These are phyloP conservation scores for Pestalotiopsis sp. DNA, from an alignment of 2,329 filamentous ascomycete genomes.

Conservation along the genomic window DNA sequence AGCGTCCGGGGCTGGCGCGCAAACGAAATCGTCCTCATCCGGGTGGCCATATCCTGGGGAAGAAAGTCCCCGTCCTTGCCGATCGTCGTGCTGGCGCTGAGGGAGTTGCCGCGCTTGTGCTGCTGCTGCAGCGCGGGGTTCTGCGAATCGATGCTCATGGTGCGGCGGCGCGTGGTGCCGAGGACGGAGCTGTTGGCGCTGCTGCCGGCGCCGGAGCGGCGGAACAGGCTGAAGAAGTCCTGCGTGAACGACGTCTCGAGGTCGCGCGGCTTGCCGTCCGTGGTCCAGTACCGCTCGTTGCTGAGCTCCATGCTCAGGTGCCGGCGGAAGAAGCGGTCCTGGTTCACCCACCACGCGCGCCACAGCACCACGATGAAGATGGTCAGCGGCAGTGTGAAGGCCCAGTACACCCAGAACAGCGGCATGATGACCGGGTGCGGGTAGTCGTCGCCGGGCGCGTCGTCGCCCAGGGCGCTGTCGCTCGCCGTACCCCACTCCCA, in stretches of 20 bases:
- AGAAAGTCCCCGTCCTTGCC: conserved; percentile 16
- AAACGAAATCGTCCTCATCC: conserved; percentile 22
- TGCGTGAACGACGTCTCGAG: conserved; percentile 43
- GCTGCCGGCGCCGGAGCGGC: conserved; percentile 22
- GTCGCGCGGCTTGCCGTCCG: conserved; percentile 41
- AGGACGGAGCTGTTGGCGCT: conserved; percentile 25
- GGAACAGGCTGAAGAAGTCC: conserved; percentile 41
- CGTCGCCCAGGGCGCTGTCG: conserved; percentile 33
- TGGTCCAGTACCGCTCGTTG: conserved; percentile 49
- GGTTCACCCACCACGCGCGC: conserved; percentile 50
- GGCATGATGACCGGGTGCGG: conserved; percentile 36
- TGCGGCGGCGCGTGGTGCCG: conserved; percentile 15
- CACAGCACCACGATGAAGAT: conserved; percentile 41
- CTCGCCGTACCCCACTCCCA: conserved; percentile 33
- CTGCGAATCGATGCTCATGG: conserved; percentile 5
- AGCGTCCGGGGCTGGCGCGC: conserved; percentile 1
- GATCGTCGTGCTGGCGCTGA: conserved; percentile 15
- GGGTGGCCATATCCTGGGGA: conserved; percentile 12
- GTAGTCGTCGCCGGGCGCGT: conserved; percentile 26
- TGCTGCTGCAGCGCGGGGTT: conserved; percentile 11
- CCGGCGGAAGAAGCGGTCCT: conserved; percentile 47
- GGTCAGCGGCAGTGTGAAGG: conserved; percentile 44
- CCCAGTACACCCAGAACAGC: conserved; percentile 50
- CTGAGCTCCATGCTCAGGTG: conserved; percentile 48
- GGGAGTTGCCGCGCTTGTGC: background rate